Evolutionary conservation across 441 rosid genomes (phyloP).

Genomic region (Arabidopsis lyrata): DNA sequence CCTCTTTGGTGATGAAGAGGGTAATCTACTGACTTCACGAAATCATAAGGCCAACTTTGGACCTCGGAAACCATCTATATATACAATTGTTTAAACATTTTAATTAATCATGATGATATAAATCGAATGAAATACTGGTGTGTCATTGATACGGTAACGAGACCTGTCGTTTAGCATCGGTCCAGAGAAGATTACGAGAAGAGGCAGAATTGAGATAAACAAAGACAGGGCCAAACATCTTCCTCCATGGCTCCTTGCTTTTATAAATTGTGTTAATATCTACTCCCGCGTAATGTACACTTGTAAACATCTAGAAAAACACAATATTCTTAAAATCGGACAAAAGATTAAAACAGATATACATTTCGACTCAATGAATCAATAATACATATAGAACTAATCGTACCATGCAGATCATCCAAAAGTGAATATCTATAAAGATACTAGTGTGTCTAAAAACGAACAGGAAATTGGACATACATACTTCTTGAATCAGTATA

Average conservation of each 20-base stretch:
- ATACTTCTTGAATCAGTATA: neutral
- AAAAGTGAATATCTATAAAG: no score
- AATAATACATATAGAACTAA: no score
- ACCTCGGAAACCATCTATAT: slow-evolving; percentile 58
- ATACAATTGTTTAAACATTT: neutral
- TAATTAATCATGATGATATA: slow-evolving; percentile 1
- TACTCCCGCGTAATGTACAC: slow-evolving; percentile 73
- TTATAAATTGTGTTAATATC: slow-evolving; percentile 53
- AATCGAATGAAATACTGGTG: neutral
- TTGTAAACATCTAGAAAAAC: slow-evolving; percentile 64
- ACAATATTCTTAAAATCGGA: neutral
- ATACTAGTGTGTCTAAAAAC: no score
- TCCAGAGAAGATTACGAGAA: slow-evolving; percentile 52
- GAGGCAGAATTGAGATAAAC: slow-evolving; percentile 63
- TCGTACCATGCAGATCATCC: no score
- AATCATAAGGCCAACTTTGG: slow-evolving; percentile 65
- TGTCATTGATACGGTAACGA: slow-evolving; percentile 5
- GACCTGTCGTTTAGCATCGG: slow-evolving; percentile 75
- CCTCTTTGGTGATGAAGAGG: slow-evolving; percentile 58
- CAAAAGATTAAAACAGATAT: neutral
- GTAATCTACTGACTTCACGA: slow-evolving; percentile 56
- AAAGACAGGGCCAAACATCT: slow-evolving; percentile 76
- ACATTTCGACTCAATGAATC: neutral
- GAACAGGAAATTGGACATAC: neutral
- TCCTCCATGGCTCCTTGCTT: slow-evolving; percentile 76